Base-by-base conservation (phyloP, 495 filamentous ascomycete species). In the Penicillium dipodomyicola region DNA sequence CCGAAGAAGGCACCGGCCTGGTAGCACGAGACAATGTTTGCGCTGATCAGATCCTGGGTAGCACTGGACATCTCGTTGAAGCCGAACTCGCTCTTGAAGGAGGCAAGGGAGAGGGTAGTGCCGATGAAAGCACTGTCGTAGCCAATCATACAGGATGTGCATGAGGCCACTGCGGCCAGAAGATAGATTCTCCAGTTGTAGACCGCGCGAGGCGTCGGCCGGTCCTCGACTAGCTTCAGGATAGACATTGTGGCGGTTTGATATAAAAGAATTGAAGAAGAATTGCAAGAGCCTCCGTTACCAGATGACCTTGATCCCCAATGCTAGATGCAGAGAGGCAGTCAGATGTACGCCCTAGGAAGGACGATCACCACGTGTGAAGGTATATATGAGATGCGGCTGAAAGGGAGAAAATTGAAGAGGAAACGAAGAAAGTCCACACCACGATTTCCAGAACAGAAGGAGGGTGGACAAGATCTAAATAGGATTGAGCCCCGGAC, bases 161-260 rank as follows among this genome's bases (percentile, higher is more conserved):
- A 88, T 4, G 85, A 87, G 6, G 87, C 86, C 23, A 88, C 76
- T n/a, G 81, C 79, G 3, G 87, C 85, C 39, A 80, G 82, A 27
- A 78, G 72, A 63, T 88, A 91, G 33, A 91, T 79, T 27, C 82
- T 74, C 87, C 87, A 91, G 77, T 91, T 91, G 81, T 91, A 91
- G 60, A 91, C 87, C 49, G 79, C 74, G 58, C 75, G 75, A 4
- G 85, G 85, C 64, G 86, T 87, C 12, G 85, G 84, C 66, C 84
- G 68, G 65, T 89, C 86, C 71, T 89, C 86, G 62, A 85, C 82
- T 56, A 87, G 71, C 25, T 77, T 72, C 45, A 88, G 77, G 65
- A 87, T 72, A 53, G 77, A 78, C 84, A 87, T 87, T 54, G 43
- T 79, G 57, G 39, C 20, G 35, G 39, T 19, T 32, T 10, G 43